Conservation (phyloP, 2,329 filamentous ascomycete species). For the Aspergillus tanneri region DNA sequence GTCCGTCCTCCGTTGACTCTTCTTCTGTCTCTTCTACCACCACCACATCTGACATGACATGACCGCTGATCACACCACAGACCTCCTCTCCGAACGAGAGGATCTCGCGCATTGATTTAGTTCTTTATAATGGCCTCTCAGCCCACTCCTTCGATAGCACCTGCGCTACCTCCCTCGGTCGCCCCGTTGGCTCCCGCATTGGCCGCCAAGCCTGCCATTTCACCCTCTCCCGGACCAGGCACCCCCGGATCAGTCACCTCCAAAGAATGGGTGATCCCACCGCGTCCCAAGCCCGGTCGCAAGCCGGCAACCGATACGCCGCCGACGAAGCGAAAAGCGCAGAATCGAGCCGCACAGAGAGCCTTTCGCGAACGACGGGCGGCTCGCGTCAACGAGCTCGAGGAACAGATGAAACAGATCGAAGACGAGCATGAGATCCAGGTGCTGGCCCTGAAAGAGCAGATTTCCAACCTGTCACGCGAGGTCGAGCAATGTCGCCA, state of each 20-base stretch:
- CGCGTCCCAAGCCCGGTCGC: conserved; percentile 81
- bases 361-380: conserved; percentile 86
- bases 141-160: conserved; percentile 39
- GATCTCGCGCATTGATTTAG: background rate
- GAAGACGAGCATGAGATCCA: conserved; percentile 49
- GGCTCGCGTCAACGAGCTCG: conserved; percentile 71
- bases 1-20: background rate
- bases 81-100: conserved; percentile 16
- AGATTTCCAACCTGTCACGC: conserved; percentile 57
- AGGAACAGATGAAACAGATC: conserved; percentile 51
- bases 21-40: conserved; percentile 3
- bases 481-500: conserved; percentile 66
- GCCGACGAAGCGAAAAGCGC: conserved; percentile 87
- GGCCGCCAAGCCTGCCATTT: conserved; percentile 40
- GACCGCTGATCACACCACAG: conserved; percentile 25
- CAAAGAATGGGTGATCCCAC: conserved; percentile 83
- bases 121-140: conserved; percentile 28
- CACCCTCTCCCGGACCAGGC: conserved; percentile 39
- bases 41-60: conserved; percentile 6
- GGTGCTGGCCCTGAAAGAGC: conserved; percentile 54
- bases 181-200: conserved; percentile 39
- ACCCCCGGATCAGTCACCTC: conserved; percentile 62
- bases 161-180: conserved; percentile 37
- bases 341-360: conserved; percentile 88
- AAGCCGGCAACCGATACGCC: conserved; percentile 94